A percentile compares a stretch with the other conserved stretches of the same genome.
These are phyloP conservation scores for Trypanosoma cruzi DNA, from an alignment of 208 protist species.

Conservation along the genomic window DNA sequence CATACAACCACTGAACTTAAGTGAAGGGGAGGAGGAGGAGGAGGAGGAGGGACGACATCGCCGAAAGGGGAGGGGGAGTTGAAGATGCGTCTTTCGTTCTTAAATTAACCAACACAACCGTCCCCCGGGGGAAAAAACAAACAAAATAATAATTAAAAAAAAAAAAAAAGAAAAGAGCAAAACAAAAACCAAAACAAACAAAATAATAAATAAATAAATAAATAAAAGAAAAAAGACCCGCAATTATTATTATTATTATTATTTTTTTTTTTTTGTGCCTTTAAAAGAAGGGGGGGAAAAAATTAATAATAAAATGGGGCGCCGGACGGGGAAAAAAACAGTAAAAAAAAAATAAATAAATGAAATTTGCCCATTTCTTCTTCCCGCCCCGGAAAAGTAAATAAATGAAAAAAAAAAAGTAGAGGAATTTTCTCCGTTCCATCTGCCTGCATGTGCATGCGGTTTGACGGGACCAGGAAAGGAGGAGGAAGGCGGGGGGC, in stretches of 20 bases:
- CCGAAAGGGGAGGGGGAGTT: no score
- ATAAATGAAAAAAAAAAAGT: slow-evolving; percentile 4
- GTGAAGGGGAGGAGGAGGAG: slow-evolving; percentile 1
- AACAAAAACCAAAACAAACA: slow-evolving; percentile 3
- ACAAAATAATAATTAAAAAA: slow-evolving; percentile 22
- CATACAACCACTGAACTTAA: slow-evolving; percentile 6
- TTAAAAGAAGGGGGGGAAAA: slow-evolving; percentile 14
- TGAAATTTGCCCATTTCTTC: not conserved
- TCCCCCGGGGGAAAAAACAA: no score
- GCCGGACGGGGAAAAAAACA: no score
- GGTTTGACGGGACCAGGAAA: no score
- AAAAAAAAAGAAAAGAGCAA: slow-evolving; percentile 11
- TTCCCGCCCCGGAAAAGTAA: not conserved
- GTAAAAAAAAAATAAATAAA: slow-evolving; percentile 10
- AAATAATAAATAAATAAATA: slow-evolving; percentile 5
- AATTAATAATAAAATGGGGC: not conserved
- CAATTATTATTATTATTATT: no score
- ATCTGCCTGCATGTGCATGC: not conserved
- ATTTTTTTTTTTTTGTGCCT: not conserved
- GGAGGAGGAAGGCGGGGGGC: no score
- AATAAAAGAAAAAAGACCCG: slow-evolving; percentile 17
- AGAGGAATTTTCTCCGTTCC: not conserved
- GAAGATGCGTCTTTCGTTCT: slow-evolving; percentile 1
- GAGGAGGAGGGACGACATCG: slow-evolving; percentile 9
- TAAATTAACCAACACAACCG: no score